Evolutionary conservation across 2,329 filamentous ascomycete genomes (phyloP), one percentile per base, ranked within the genome.

Genomic region (Ploettnerulaceae sp.): DNA sequence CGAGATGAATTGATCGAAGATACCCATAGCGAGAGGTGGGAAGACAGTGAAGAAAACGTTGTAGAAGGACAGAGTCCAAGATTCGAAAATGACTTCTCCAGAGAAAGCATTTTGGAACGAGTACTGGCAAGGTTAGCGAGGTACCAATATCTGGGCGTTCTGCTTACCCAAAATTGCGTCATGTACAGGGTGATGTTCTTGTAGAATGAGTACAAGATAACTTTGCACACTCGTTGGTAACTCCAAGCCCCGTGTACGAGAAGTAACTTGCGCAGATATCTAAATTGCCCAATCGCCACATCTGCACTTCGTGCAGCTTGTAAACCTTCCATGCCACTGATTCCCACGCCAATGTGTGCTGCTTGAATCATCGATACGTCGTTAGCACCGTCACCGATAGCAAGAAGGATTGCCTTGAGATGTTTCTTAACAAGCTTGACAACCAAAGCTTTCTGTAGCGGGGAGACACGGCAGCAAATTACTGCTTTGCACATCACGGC

Each of bases 341-440:
- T 98, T 68, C 93, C 93, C 34, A 98, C 88, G 55, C 93, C 93
- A 55, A 98, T 95, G 65, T 98, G 93, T 9, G 93, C 93, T 8
- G 93, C 93, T 71, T 98, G 93, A 45, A 98, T 98, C 93, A 98
- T 98, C 14, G 91, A 96, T n/a, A 98, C 93, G 62, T 98, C 93
- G 69, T 98, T 98, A 36, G 93, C 93, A 55, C 93, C 93, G 61
- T 98, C 93, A 57, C 93, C 93, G 65, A 98, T 96, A 41, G 93
- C 93, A 40, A 98, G 80, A 43, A 96, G 81, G 57, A 98, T 89
- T 9, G 89, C 81, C 64, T 96, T 87, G 57, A 93, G 79, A 65
- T 95, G 88, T 57, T 80, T 79, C 57, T 97, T 98, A 63, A 98
- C 93, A 56, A 97, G 80, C 72, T 98, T 98, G 57, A 98, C 93